Evolutionary conservation across 2,329 filamentous ascomycete species (phyloP), one percentile per base, ranked within the genome.

Genomic region (Ceratocystis variospora): DNA sequence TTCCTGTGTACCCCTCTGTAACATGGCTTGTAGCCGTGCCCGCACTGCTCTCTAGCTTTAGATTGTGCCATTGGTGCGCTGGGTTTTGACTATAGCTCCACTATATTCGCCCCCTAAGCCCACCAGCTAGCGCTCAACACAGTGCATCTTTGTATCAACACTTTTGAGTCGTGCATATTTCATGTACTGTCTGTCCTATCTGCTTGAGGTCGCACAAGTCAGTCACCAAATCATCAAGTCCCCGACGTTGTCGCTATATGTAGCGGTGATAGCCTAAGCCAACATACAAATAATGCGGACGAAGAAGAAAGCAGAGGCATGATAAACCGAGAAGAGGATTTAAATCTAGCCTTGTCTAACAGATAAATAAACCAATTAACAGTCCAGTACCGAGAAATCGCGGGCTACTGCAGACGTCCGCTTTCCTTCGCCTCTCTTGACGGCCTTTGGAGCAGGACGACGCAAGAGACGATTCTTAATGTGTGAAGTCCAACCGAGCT

Each of bases 401-500:
- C 48, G 6, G 48, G 7, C 48, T 59, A n/a, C 55, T 59, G 55
- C 55, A 59, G 55, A n/a, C 33, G 15, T n/a, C 55, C 28, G 55
- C 15, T 33, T 31, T 37, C 55, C 37, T 37, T 59, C 15, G 31
- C 28, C 33, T 33, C 31, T 37, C 25, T 59, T 37, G 17, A n/a
- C 55, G 33, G 55, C 28, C 15, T 31, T 22, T 59, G 28, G 10
- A 15, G 55, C 55, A n/a, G n/a, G 12, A 10, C 22, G 28, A 37
- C 7, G 15, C 31, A 33, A 31, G 6, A 33, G 25, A n/a, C 28
- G 48, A 15, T 59, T 19, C 55, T 59, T 37, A 17, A 59, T 12
- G 12, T 31, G 55, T 59, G 17, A 59, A 37, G 55, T 59, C 55
- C 55, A 59, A 8, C 55, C 55, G 55, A 59, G 31, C 55, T 59